Evolutionary conservation across 768 basidiomycete species (phyloP), one percentile per base, ranked within the genome.

Genomic region (Fomitopsis pulvina): DNA sequence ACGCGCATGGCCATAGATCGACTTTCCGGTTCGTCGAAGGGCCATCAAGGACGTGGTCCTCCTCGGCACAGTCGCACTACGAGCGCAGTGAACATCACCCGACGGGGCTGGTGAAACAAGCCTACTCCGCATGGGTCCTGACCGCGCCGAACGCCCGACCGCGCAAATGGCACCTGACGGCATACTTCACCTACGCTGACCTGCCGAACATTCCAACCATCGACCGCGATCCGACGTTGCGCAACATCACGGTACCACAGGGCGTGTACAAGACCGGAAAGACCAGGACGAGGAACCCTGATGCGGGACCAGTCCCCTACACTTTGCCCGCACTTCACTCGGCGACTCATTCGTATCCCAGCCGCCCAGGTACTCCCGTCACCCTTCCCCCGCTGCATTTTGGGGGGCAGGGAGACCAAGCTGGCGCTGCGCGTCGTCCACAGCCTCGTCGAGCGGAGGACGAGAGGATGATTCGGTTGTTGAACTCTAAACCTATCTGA

Each of bases 101-200:
- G 43, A 57, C 70, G 11, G 81, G 81, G 20, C 69, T 85, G 44
- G 77, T 84, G 47, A 84, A 84, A 63, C 82, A 83, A 60, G 80
- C 82, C n/a, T 85, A 85, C 61, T 83, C 81, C 16, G 81, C 79
- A 21, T 81, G 76, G 73, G 78, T 83, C 12, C 60, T 68, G 21
- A 66, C 71, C 38, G 64, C 71, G 46, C 69, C 71, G 20, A 71
- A 71, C 49, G 63, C 70, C 5, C 69, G 64, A 52, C 77, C 78
- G 41, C 72, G 77, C 58, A 84, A 83, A 65, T 83, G 80, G 80
- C 83, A 83, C 62, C 67, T 84, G 50, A 82, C 81, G 42, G 66
- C 67, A 30, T 73, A 70, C 52, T 70, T 71, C 63, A 70, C 65
- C 25, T 70, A 71, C 55, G 62, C 63, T 9, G 72, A 73, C 56